Evolutionary conservation across 2,329 filamentous ascomycete species (phyloP).

Genomic region (Pseudonectria buxi): DNA sequence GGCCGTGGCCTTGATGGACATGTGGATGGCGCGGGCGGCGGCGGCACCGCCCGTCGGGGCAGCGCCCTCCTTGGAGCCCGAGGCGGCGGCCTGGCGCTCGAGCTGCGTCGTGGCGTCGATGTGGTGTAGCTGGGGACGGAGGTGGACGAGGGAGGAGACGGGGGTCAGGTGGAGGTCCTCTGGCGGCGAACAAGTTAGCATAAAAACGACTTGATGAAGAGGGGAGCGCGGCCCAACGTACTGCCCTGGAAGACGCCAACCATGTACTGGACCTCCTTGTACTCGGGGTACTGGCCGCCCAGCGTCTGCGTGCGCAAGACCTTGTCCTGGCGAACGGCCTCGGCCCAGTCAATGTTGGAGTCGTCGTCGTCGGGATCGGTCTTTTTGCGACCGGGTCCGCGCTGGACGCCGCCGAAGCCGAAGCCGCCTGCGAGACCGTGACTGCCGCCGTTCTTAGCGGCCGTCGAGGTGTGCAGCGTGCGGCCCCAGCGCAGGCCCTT

Average conservation of each 20-base stretch:
- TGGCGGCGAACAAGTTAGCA: constrained; percentile 29
- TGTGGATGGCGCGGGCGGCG: constrained; percentile 72
- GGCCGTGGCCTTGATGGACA: constrained; percentile 73
- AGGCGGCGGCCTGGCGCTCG: constrained; percentile 41
- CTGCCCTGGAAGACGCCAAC: constrained; percentile 82
- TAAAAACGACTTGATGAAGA: not conserved
- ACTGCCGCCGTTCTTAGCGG: constrained; percentile 55
- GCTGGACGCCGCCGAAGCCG: constrained; percentile 49
- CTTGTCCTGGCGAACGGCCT: constrained; percentile 61
- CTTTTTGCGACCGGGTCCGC: constrained; percentile 30
- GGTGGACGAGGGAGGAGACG: constrained; percentile 74
- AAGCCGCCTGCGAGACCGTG: constrained; percentile 70
- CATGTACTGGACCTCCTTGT: constrained; percentile 76
- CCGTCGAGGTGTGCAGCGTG: constrained; percentile 56
- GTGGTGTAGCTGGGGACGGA: constrained; percentile 89
- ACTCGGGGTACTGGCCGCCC: constrained; percentile 69
- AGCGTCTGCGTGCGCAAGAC: constrained; percentile 77
- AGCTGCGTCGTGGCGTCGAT: constrained; percentile 78
- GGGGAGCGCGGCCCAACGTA: constrained; percentile 34
- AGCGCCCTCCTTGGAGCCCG: constrained; percentile 28
- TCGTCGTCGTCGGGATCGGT: constrained; percentile 40
- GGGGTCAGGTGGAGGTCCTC: constrained; percentile 83
- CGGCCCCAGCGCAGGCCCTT: constrained; percentile 81
- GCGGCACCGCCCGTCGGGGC: constrained; percentile 27
- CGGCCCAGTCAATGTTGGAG: constrained; percentile 52